Percentiles rank a stretch among this genome's conserved stretches.
Evolutionary conservation across 2,329 filamentous ascomycete genomes (phyloP).

Genomic region (Hawksworthiomyces lignivorus): DNA sequence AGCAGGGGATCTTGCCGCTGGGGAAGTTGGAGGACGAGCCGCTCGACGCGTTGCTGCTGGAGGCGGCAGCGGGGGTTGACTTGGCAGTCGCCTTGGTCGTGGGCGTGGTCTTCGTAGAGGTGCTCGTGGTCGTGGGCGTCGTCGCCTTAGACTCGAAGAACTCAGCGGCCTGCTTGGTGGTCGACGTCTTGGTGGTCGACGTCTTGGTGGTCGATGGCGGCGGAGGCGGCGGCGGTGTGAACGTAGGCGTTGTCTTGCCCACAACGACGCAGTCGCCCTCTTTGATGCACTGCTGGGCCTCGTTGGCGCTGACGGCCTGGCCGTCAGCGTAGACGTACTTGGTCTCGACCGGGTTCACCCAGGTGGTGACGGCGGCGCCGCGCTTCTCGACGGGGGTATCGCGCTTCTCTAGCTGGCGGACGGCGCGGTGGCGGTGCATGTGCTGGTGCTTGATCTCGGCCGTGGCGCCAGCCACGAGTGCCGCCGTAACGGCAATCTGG

Average conservation of each 20-base stretch:
- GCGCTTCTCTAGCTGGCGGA: conserved; percentile 39
- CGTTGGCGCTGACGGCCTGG: conserved; percentile 47
- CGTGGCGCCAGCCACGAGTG: conserved; percentile 40
- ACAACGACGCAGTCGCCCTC: conserved; percentile 63
- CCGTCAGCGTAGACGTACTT: conserved; percentile 64
- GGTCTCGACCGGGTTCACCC: conserved; percentile 54
- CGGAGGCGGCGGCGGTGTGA: conserved; percentile 33
- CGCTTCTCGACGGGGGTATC: conserved; percentile 41
- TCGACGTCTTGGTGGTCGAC: conserved; percentile 26
- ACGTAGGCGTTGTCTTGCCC: conserved; percentile 49
- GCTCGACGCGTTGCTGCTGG: conserved; percentile 29
- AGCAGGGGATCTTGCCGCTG: conserved; percentile 64
- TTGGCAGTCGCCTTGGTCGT: neutral
- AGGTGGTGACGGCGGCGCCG: conserved; percentile 40
- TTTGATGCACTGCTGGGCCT: conserved; percentile 64
- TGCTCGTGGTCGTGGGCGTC: conserved; percentile 19
- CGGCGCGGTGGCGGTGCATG: conserved; percentile 44
- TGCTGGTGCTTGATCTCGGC: conserved; percentile 54
- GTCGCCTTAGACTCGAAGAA: conserved; percentile 41
- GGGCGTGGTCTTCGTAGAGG: neutral
- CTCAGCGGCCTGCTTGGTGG: conserved; percentile 32
- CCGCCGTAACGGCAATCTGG: conserved; percentile 44
- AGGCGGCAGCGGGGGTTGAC: conserved; percentile 17
- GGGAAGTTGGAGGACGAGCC: conserved; percentile 56
- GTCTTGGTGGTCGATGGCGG: conserved; percentile 23